Base-by-base conservation (phyloP, 805 yeast species). In the Scheffersomyces spartinae region DNA sequence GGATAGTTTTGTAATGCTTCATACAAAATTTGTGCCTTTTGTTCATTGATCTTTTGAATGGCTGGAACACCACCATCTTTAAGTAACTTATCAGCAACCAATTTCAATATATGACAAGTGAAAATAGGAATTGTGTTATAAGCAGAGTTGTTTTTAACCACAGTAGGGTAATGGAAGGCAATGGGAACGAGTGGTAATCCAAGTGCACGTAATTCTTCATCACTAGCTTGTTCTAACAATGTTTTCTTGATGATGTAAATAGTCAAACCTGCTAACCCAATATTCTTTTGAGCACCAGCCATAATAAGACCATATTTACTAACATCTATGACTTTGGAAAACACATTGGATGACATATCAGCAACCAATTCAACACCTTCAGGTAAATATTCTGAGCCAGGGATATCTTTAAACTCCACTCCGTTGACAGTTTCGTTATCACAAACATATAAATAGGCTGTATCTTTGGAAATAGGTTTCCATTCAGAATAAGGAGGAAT, bases 281-380 rank as follows among this genome's bases (percentile, higher is more conserved):
- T 84, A 52, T 91, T 91, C 57, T 91, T 91, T 58, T 91, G 99
- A 15, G 97, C 99, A 35, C 99, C 99, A 11, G 95, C 98, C 71
- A 86, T 75, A 34, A 91, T 76, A 15, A 85, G 60, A 26, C 95
- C 97, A 46, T 71, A 88, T 52, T 82, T 76, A 29, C 81, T 60
- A 21, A 91, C 78, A 42, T 88, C 95, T 25, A 91, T 52, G 36
- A 68, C 59, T 38, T 80, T 76, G 13, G 95, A 82, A 38, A 91
- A 62, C 45, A 91, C 78, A 52, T 88, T 84, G 23, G 96, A 86
- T 2, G 96, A 86, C 77, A 88, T 74, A 50, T 91, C 99, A 15
- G 94, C 88, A 9, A 85, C 95, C 32, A 88, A 55, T 50, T 82
- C 94, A 23, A 80, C 75, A 13, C 71, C 74, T 31, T 52, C 53